phyloP scores from a whole-genome alignment of 2,329 filamentous ascomycete species.

The Fusarium foetens region DNA sequence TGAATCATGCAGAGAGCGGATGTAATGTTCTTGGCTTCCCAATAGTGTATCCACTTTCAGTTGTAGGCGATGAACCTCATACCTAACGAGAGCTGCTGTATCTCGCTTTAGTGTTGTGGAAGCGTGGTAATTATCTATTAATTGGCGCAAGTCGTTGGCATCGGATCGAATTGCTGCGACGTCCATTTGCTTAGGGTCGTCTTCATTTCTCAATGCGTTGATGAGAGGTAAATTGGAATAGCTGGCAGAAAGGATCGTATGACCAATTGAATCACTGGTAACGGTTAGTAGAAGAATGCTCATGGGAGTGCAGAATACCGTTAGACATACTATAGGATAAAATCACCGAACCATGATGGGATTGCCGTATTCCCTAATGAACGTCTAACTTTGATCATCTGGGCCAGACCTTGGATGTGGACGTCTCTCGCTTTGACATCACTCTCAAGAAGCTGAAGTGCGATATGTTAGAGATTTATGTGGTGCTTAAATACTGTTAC shows the following conservation, averaged over 20 bases:
- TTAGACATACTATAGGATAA: constrained; percentile 2
- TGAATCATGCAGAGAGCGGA: constrained; percentile 18
- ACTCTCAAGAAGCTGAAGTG: constrained; percentile 21
- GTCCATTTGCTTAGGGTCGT: background rate
- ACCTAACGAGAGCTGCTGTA: background rate
- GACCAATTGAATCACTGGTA: constrained; percentile 21
- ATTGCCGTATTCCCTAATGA: background rate
- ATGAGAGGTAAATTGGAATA: constrained; percentile 24
- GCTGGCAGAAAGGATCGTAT: constrained; percentile 1
- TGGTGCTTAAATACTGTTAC: rapidly evolving
- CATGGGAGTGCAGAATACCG: rapidly evolving
- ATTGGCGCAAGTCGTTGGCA: background rate
- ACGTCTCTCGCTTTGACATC: constrained; percentile 11
- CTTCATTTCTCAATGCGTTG: constrained; percentile 13
- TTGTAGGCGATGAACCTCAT: constrained; percentile 9
- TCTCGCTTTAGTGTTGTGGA: rapidly evolving
- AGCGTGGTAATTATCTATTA: background rate
- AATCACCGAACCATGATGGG: constrained; percentile 12
- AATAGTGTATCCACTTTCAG: constrained; percentile 10
- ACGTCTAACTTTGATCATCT: constrained; percentile 17
- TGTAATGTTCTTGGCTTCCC: constrained; percentile 12
- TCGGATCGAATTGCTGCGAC: constrained; percentile 1
- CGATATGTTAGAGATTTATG: background rate
- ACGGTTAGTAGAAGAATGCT: rapidly evolving
- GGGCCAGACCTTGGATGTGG: constrained; percentile 25